Percentiles rank a stretch among this genome's conserved stretches.
These are phyloP conservation scores for Gossypium gossypioides DNA, from an alignment of 441 rosid genomes.

Conservation along the genomic window DNA sequence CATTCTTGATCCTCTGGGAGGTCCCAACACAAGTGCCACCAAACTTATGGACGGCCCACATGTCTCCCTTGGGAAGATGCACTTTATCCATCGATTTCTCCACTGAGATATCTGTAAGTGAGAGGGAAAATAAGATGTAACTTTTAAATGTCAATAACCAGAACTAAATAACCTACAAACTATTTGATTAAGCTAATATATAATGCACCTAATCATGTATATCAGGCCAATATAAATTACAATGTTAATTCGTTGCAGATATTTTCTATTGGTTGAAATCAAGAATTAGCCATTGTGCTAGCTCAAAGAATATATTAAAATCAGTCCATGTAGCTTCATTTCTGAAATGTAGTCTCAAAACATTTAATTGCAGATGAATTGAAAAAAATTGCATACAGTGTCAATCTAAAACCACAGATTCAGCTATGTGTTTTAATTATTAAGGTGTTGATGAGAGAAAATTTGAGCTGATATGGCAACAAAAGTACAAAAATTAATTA, in stretches of 20 bases:
- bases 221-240: neutral
- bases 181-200: neutral
- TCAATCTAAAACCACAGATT: neutral
- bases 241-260: neutral
- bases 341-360: neutral
- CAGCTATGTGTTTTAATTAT: neutral
- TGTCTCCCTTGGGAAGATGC: slow-evolving; percentile 51
- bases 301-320: neutral
- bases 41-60: slow-evolving; percentile 91
- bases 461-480: neutral
- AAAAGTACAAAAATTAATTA: neutral
- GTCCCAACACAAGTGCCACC: slow-evolving; percentile 96
- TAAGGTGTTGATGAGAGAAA: neutral
- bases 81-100: slow-evolving; percentile 44
- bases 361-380: neutral
- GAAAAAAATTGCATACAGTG: neutral
- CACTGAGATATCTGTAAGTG: slow-evolving; percentile 37
- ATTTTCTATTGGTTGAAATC: neutral
- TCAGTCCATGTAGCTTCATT: neutral
- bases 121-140: neutral
- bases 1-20: slow-evolving; percentile 76
- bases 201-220: neutral
- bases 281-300: neutral
- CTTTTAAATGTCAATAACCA: neutral
- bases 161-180: neutral